Conservation (phyloP, 129 eudicot genomes). For the Chrysanthemum seticuspe region DNA sequence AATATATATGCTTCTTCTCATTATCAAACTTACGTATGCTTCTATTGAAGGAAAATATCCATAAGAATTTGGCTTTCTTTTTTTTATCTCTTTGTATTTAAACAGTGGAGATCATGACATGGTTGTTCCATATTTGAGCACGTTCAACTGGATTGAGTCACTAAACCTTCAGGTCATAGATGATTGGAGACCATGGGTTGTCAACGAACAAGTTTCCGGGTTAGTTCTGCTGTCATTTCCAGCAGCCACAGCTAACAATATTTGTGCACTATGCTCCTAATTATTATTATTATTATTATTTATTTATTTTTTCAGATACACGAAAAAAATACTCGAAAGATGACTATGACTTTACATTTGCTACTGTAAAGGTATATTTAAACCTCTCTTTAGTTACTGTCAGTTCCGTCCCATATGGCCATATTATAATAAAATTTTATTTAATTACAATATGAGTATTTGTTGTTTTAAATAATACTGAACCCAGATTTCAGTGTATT, state of each 20-base stretch:
- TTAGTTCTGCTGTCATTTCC: constrained; percentile 17
- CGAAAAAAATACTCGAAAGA: constrained; percentile 19
- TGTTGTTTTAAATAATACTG: too few relatives aligned
- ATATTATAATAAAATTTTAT: background rate
- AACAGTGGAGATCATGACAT: constrained; percentile 42
- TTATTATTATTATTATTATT: background rate
- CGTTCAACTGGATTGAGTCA: constrained; percentile 26
- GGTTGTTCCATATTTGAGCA: constrained; percentile 19
- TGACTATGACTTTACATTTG: constrained; percentile 28
- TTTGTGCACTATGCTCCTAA: background rate
- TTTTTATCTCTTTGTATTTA: background rate
- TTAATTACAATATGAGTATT: background rate
- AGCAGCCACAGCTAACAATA: background rate
- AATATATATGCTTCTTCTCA: background rate
- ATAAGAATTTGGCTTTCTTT: too few relatives aligned
- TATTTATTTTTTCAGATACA: constrained; percentile 18
- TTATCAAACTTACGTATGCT: background rate
- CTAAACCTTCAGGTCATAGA: constrained; percentile 12
- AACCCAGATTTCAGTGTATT: too few relatives aligned
- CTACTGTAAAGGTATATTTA: constrained; percentile 23
- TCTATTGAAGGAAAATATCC: background rate
- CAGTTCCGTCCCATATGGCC: background rate
- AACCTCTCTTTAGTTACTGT: background rate
- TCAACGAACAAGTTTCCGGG: constrained; percentile 26
- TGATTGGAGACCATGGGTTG: constrained; percentile 26